phyloP scores from a whole-genome alignment of 1,139 yeast species.

The Candida neerlandica region DNA sequence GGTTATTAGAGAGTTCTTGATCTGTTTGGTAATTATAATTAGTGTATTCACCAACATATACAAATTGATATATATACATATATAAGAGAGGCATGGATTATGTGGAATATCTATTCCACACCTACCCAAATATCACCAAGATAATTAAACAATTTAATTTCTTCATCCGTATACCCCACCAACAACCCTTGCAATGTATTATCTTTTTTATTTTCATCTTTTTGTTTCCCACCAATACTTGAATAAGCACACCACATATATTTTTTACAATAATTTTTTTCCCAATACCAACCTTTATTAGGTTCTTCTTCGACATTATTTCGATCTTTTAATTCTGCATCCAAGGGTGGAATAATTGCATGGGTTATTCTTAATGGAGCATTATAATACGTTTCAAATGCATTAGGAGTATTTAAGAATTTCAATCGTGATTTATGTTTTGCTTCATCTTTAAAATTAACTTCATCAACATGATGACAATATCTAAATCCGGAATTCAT shows the following conservation, averaged over 20 bases:
- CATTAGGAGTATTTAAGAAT: slow-evolving; percentile 21
- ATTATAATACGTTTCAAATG: slow-evolving; percentile 30
- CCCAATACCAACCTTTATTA: slow-evolving; percentile 35
- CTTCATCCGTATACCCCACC: slow-evolving; percentile 27
- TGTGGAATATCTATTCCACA: slow-evolving; percentile 8
- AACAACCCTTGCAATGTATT: slow-evolving; percentile 29
- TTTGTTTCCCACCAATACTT: slow-evolving; percentile 37
- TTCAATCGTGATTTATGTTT: slow-evolving; percentile 23
- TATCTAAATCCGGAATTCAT: slow-evolving; percentile 32
- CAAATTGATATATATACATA: too few species aligned
- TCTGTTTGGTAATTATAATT: too few species aligned
- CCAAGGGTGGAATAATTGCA: slow-evolving; percentile 38
- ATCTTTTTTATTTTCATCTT: slow-evolving; percentile 18
- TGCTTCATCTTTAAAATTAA: slow-evolving; percentile 27
- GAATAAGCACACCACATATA: slow-evolving; percentile 52
- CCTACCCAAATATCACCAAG: slow-evolving; percentile 43
- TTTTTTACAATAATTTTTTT: slow-evolving; percentile 37
- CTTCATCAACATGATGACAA: slow-evolving; percentile 16
- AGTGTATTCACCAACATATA: too few species aligned
- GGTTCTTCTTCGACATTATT: slow-evolving; percentile 34
- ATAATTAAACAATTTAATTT: slow-evolving; percentile 27
- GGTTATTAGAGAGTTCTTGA: too few species aligned
- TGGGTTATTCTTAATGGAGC: slow-evolving; percentile 25
- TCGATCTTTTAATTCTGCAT: slow-evolving; percentile 17
- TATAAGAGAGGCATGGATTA: not conserved